Evolutionary conservation across 129 eudicot species (phyloP).

Genomic region (Lonicera japonica): DNA sequence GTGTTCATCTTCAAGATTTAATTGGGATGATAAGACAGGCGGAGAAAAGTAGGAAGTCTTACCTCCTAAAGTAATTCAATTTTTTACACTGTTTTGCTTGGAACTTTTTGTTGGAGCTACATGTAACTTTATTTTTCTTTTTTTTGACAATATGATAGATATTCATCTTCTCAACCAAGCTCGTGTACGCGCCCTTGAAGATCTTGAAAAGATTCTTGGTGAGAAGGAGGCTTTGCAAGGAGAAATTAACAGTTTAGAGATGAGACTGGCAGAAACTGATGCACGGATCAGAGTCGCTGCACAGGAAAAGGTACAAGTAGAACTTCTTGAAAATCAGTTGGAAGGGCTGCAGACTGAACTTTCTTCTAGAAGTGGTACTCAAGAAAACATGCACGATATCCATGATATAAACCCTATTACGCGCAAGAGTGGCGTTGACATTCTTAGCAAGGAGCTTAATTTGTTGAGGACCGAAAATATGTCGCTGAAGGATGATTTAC

Average conservation of each 20-base stretch:
- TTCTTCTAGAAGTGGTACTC: conserved; percentile 39
- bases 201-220: conserved; percentile 55
- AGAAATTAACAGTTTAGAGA: conserved; percentile 62
- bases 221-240: conserved; percentile 86
- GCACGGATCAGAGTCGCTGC: conserved; percentile 81
- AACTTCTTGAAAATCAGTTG: conserved; percentile 66
- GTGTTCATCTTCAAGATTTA: conserved; percentile 64
- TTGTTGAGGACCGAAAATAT: conserved; percentile 58
- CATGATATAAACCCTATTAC: conserved; percentile 30
- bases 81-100: not conserved
- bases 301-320: conserved; percentile 80
- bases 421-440: conserved; percentile 21
- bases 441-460: conserved; percentile 56
- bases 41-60: conserved; percentile 61
- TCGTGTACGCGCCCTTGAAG: conserved; percentile 76
- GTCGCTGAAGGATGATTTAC: conserved; percentile 62
- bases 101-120: conserved; percentile 1
- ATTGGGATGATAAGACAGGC: conserved; percentile 89
- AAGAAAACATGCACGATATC: conserved; percentile 14
- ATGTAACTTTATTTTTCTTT: not conserved
- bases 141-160: conserved; percentile 37
- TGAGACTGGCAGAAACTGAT: conserved; percentile 91
- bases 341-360: conserved; percentile 55
- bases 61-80: conserved; percentile 3
- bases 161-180: conserved; percentile 84